Base-by-base conservation (phyloP, 352 stramenopile genomes). In the Phytophthora pseudosyringae region DNA sequence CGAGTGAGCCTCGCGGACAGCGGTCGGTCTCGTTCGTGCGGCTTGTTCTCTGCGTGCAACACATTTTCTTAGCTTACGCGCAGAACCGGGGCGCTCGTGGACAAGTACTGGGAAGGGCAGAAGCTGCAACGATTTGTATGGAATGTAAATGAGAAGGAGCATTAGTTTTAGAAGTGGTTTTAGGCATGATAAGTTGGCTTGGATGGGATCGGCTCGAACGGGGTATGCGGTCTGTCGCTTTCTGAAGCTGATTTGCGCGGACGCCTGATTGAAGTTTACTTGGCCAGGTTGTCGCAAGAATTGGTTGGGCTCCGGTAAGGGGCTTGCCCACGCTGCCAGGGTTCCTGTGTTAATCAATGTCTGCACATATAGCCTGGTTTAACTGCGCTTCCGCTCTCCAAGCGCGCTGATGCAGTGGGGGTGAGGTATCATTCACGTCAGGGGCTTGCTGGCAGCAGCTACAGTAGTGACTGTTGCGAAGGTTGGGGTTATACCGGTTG, bases 61-160 rank as follows among this genome's bases (percentile, higher is more conserved):
- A 60, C 53, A 64, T 54, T 67, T 67, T 64, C 61, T 64, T 59
- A 49, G 45, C 60, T 58, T 31, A 31, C 16, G 61, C 26, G 55
- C 32, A 60, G 39, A 65, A 60, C 35, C 62, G n/a, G 55, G 49
- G 1, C 25, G 31, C 16, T 15, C 16, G 40, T 2, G 15, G 39
- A 46, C 13, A 15, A 25, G 13, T 41, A 49, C 29, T 12, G n/a
- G 31, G 13, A 9, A 38, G 7, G 18, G 2, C 12, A 6, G 12
- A 39, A 28, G 16, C 13, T 18, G 31, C 6, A 41, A 32, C 9
- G 12, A 32, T 31, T 21, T 54, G 26, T 54, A 0, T 32, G 5
- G 1, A 9, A 49, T n/a, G 13, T 7, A 28, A 51, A 18, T 7
- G 15, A 36, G 21, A 0, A 41, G 36, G 36, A 2, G 21, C 21